Evolutionary conservation across 2,329 filamentous ascomycete genomes (phyloP), one percentile per base, ranked within the genome.

Genomic region (Alternaria sp.): DNA sequence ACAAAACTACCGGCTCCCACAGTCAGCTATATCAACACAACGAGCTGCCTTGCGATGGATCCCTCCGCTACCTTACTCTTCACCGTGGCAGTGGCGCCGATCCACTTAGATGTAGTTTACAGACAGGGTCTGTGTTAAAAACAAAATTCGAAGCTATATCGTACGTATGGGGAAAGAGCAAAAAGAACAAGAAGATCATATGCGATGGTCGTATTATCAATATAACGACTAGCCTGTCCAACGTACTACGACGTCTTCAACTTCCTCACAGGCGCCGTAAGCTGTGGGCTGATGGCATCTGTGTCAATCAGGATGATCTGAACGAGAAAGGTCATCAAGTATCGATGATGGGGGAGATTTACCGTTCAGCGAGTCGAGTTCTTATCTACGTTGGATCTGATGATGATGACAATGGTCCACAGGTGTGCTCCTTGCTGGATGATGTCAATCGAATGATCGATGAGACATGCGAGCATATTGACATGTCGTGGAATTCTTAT

Each of bases 271-370:
- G 9, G 34, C 30, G 59, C 8, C 53, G 64, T 1, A 58, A 28
- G n/a, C 54, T 65, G 3, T 68, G 64, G 64, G 62, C 57, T 4
- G 66, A 68, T 22, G 57, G 62, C 6, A 65, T 66, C 8, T 66
- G 62, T 20, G 62, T 68, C 53, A 58, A 67, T 18, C 64, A 68
- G 48, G 61, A 60, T 6, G 44, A 62, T 43, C 7, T 61, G 1
- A n/a, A 57, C n/a, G 64, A 68, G 43, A 66, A 66, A 24, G 44
- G 57, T 1, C 44, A 63, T 5, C 66, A 66, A 47, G 66, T 65
- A 2, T 28, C 54, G 1, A 57, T 65, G 2, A 66, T 65, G 66
- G 57, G 62, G 16, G n/a, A 58, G 1, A 61, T 66, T 5, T 66
- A 65, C n/a, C 53, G 55, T 1, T 44, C 43, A 11, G 66, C 66